Evolutionary conservation across 345 rosid genomes (phyloP), one percentile per base, ranked within the genome.

Genomic region (Euphorbia peplus): DNA sequence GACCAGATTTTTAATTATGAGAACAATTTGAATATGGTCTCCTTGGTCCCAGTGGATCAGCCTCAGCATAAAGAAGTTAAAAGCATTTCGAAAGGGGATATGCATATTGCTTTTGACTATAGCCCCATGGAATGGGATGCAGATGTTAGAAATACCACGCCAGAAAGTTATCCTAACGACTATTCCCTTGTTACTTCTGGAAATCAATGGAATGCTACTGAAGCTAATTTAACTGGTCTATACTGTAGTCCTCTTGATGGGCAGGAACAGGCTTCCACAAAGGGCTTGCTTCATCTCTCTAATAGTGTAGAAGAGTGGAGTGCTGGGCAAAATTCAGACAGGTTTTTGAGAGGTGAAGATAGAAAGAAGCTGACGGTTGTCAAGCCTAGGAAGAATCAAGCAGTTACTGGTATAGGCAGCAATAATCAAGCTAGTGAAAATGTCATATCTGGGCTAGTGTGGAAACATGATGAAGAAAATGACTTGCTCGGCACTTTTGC

Each of bases 381-480:
- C 16, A 75, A 41, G 65, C 54, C 72, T 21, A 75, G 75, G 70
- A 74, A 70, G 24, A 76, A 70, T 60, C 80, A 66, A 30, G 32
- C 48, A 29, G 61, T 46, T 58, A 35, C 59, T 55, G 80, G 71
- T 72, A 78, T 76, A 59, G 57, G 68, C 29, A 63, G 67, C 67
- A 64, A 73, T 39, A 51, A 18, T 44, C 74, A 60, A 41, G 63
- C 77, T 10, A 64, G 47, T 53, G 84, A 64, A 70, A 77, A 77
- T 78, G 68, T 64, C 11, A 15, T 64, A 59, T 15, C 71, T 32
- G 80, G 78, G 32, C 35, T 79, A 70, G 60, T 78, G 63, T 76
- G 83, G 86, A 83, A 79, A 78, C 73, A 63, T 19, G 68, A 73
- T 56, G 84, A 75, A 47, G 83, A 71, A 68, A 75, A 59, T 70